Conservation (phyloP, 78 protist species). For the slime mould (Dictyostelium discoideum) region dicty_2.7 NC_007089.4:382501-383000, state of each 20-base stretch:
- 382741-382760: slow-evolving; percentile 56
- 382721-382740: slow-evolving; percentile 37
- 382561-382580: slow-evolving; percentile 87
- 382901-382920: slow-evolving; percentile 76
- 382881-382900: slow-evolving; percentile 43
- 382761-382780: slow-evolving; percentile 33
- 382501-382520: not conserved
- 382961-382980: slow-evolving; percentile 58
- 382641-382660: slow-evolving; percentile 75
- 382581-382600: slow-evolving; percentile 84
- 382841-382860: not conserved
- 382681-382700: slow-evolving; percentile 14
- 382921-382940: slow-evolving; percentile 88
- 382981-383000: slow-evolving; percentile 58
- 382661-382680: slow-evolving; percentile 63
- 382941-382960: slow-evolving; percentile 76
- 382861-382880: not conserved
- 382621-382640: slow-evolving; percentile 70
- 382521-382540: slow-evolving; percentile 73
- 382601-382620: slow-evolving; percentile 83
- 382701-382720: slow-evolving; percentile 19
- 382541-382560: slow-evolving; percentile 87
- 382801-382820: too few species aligned
- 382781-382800: not conserved
- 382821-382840: not conserved